Evolutionary conservation across 176 grass and related monocot genomes (phyloP).

Genomic region (Musa troglodytarum): DNA sequence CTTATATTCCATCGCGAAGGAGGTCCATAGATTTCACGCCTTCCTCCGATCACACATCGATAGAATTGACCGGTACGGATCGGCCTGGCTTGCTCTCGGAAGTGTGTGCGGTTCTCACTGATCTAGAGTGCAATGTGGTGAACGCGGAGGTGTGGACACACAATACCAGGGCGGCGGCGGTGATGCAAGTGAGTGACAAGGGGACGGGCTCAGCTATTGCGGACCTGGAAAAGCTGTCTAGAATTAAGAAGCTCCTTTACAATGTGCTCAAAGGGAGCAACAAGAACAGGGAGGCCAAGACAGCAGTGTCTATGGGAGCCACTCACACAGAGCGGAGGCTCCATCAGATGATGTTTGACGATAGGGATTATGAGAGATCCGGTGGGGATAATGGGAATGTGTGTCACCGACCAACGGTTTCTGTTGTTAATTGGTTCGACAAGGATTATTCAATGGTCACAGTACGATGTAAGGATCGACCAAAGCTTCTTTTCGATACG

Average conservation of each 20-base stretch:
- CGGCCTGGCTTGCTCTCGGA: constrained; percentile 71
- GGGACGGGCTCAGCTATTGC: constrained; percentile 36
- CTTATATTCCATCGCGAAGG: constrained; percentile 39
- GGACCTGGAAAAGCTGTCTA: constrained; percentile 24
- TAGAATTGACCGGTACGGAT: constrained; percentile 63
- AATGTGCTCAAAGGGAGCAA: constrained; percentile 46
- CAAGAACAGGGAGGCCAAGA: constrained; percentile 25
- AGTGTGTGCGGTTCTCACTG: constrained; percentile 57
- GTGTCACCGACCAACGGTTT: constrained; percentile 34
- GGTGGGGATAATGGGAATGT: constrained; percentile 16
- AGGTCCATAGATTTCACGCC: constrained; percentile 45
- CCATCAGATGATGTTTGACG: constrained; percentile 80
- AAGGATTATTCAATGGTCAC: constrained; percentile 82
- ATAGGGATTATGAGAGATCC: constrained; percentile 35
- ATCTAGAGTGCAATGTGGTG: constrained; percentile 73
- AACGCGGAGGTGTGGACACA: constrained; percentile 91
- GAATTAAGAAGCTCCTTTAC: constrained; percentile 44
- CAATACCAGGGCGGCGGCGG: constrained; percentile 56
- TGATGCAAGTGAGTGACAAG: constrained; percentile 63
- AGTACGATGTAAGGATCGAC: constrained; percentile 63
- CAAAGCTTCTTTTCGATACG: constrained; percentile 82
- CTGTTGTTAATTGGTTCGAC: constrained; percentile 64
- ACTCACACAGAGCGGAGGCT: constrained; percentile 55
- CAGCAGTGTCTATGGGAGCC: constrained; percentile 29
- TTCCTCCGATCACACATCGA: constrained; percentile 39